Conservation (phyloP, 208 protist species). For the Leishmania guyanensis region DNA sequence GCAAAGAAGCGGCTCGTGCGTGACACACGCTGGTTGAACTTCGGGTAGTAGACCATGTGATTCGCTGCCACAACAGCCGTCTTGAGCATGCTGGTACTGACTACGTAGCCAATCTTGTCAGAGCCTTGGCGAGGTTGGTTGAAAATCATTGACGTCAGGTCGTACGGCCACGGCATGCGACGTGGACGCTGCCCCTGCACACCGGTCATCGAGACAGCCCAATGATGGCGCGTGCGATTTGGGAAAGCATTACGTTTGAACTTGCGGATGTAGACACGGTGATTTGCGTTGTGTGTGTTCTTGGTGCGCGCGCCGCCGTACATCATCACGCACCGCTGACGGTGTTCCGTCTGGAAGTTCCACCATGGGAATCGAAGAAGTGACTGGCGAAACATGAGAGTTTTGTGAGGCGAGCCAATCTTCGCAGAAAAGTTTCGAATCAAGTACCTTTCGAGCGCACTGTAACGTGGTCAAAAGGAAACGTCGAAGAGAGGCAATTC, state of each 20-base stretch:
- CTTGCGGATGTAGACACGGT: slow-evolving; percentile 90
- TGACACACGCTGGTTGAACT: slow-evolving; percentile 92
- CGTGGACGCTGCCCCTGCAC: slow-evolving; percentile 84
- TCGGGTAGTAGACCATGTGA: slow-evolving; percentile 94
- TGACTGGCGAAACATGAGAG: slow-evolving; percentile 73
- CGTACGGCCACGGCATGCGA: slow-evolving; percentile 93
- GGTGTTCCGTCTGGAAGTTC: slow-evolving; percentile 94
- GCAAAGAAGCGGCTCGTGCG: slow-evolving; percentile 93
- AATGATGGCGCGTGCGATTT: slow-evolving; percentile 91
- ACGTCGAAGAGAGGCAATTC: neutral
- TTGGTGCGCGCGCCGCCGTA: slow-evolving; percentile 86
- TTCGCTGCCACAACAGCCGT: slow-evolving; percentile 90
- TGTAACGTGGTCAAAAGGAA: neutral
- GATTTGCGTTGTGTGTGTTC: slow-evolving; percentile 89
- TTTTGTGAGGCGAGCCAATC: neutral
- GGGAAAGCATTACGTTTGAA: slow-evolving; percentile 91
- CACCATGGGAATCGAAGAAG: slow-evolving; percentile 81
- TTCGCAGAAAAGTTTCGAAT: neutral
- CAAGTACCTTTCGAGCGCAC: neutral
- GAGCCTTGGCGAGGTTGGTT: slow-evolving; percentile 90
- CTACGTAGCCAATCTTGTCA: slow-evolving; percentile 94
- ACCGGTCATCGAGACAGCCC: slow-evolving; percentile 90
- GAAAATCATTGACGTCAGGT: slow-evolving; percentile 92
- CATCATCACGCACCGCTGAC: slow-evolving; percentile 87
- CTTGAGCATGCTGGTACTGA: slow-evolving; percentile 93